Evolutionary conservation across 768 basidiomycete species (phyloP).

Genomic region (Amylocystis lapponica): DNA sequence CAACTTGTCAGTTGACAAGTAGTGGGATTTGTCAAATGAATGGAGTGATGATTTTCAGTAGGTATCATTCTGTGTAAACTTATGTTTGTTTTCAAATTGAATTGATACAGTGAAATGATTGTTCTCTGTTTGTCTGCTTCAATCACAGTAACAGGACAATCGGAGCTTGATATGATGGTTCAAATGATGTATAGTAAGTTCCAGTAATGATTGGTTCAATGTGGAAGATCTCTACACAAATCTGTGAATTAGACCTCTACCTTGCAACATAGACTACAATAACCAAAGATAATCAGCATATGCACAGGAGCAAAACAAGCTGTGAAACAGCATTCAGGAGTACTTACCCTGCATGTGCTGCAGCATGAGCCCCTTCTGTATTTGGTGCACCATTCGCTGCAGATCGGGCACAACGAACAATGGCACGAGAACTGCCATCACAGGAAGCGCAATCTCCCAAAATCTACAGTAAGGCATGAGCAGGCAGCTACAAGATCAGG

Average conservation of each 20-base stretch:
- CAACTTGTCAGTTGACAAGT: slow-evolving; percentile 7
- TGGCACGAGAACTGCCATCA: slow-evolving; percentile 46
- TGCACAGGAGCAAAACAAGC: not conserved
- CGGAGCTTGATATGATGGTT: not conserved
- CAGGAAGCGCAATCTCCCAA: slow-evolving; percentile 56
- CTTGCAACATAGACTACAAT: not conserved
- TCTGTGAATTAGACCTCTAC: not conserved
- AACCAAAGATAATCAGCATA: not conserved
- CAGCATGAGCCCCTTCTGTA: slow-evolving; percentile 3
- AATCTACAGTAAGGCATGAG: slow-evolving; percentile 33
- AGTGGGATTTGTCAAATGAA: slow-evolving; percentile 6
- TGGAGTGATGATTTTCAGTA: not conserved
- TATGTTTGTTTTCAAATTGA: not conserved
- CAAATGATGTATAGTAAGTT: not conserved
- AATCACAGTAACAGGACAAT: not conserved
- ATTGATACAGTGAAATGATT: not conserved
- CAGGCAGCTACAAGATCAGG: not conserved
- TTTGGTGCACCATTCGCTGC: slow-evolving; percentile 3
- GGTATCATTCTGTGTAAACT: not conserved
- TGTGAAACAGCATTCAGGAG: not conserved
- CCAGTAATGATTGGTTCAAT: not conserved
- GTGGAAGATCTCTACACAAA: not conserved
- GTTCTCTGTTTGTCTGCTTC: not conserved
- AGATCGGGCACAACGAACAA: slow-evolving; percentile 39
- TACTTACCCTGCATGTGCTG: not conserved